Evolutionary conservation across 441 rosid species (phyloP), one percentile per base, ranked within the genome.

Genomic region (Populus hybrid): DNA sequence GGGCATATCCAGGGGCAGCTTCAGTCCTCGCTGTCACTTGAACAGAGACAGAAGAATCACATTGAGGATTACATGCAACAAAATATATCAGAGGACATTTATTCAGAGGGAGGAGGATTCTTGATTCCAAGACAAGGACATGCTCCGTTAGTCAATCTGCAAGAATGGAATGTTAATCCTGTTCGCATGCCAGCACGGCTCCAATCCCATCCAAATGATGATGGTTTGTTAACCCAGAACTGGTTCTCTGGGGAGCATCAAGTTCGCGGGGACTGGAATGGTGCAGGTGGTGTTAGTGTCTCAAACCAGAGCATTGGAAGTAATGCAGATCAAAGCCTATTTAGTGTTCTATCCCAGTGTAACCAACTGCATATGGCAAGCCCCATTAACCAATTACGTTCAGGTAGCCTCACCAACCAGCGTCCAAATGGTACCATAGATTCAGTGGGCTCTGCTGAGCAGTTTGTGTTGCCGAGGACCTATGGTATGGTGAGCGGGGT

Each of bases 271-370:
- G 89, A 88, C 81, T 94, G 97, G 97, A 82, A 81, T 72, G 81
- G 84, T 80, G 74, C 93, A 56, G 89, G 81, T 72, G 85, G 88
- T 70, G 86, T 74, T 42, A 82, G 72, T 83, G 81, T 84, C 69
- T 79, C 88, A 0, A 86, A 84, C 80, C 94, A 84, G 84, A 79
- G 83, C 68, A 74, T 88, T 53, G 90, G 83, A n/a, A 82, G 71
- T 75, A 88, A 78, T 74, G 77, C 85, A 21, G 99, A 97, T 82
- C 98, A 94, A 86, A 90, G 94, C 85, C 81, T 94, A 73, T 93
- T 73, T 72, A 87, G 91, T 72, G 93, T 94, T 83, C 84, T 94
- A 66, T 86, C 98, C 26, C 95, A 89, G 36, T 88, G 93, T 83
- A 86, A 81, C 87, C 94, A 93, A 69, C 75, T 94, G 81, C 85